Conservation (phyloP, 192 early-diverging fungal species). For the Umbelopsis vinacea region DNA sequence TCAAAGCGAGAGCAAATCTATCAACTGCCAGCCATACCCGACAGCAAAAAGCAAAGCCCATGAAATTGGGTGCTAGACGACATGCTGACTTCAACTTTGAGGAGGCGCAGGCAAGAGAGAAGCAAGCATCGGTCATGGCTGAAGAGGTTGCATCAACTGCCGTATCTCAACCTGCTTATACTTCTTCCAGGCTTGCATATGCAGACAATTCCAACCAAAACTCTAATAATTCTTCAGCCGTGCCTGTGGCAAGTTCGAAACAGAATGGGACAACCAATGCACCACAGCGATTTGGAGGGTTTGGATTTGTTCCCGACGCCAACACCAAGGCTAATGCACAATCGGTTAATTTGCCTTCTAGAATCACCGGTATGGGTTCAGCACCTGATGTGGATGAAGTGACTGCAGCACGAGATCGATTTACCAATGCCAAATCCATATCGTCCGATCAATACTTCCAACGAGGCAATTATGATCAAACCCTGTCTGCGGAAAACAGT, state of each 20-base stretch:
- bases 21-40: neutral
- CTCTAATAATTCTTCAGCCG: neutral
- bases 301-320: conserved; percentile 36
- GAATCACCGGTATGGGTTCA: conserved; percentile 19
- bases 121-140: neutral
- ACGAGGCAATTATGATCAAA: conserved; percentile 70
- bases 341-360: neutral
- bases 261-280: conserved; percentile 27
- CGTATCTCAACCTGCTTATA: neutral
- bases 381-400: conserved; percentile 1
- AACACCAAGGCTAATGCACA: neutral
- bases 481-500: conserved; percentile 52
- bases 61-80: conserved; percentile 91
- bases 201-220: conserved; percentile 7
- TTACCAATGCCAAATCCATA: conserved; percentile 76
- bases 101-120: conserved; percentile 75
- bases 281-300: conserved; percentile 1
- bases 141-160: neutral
- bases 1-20: conserved; percentile 57
- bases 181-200: conserved; percentile 31
- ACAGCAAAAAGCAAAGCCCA: conserved; percentile 72
- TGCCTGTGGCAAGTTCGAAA: conserved; percentile 10
- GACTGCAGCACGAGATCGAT: conserved; percentile 40
- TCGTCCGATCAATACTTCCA: conserved; percentile 87
- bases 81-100: conserved; percentile 83